Evolutionary conservation across 2,329 filamentous ascomycete species (phyloP), one percentile per base, ranked within the genome.

Genomic region (Neodidymelliopsis sp.): DNA sequence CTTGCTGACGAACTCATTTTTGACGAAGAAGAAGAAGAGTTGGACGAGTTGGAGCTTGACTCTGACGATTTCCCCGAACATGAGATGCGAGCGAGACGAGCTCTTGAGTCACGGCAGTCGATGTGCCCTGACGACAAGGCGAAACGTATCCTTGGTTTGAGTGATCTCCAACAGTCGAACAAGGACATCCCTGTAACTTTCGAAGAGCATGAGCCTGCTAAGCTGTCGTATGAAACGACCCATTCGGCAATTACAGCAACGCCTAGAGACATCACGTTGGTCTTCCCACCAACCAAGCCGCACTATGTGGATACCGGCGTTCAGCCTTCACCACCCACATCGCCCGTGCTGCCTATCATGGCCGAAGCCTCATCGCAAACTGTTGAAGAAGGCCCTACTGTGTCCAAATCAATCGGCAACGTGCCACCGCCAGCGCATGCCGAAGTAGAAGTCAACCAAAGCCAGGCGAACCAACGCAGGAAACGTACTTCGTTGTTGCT

Each of bases 1-100:
- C 79, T 99, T 29, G 94, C 94, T 0, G 92, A 97, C 62, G 94
- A 99, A 74, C 81, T 99, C 44, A 87, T 90, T 54, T 89, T 96
- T 54, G 90, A 92, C 48, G 88, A 89, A 53, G 89, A 93, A 46
- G 90, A 92, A 23, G 77, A 79, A 54, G 70, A 76, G 18, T 60
- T 77, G 41, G 77, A 77, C 31, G 75, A 77, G 4, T 56, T 74
- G 34, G 75, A 89, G 54, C 87, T 88, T 25, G 86, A 92, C 55
- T 82, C 87, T 33, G 88, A 90, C 38, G 86, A 86, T 41, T 74
- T 67, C 36, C 63, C 72, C 3, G 74, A 77, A 24, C 67, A 75
- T 43, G 69, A 77, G 42, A 70, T 74, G 61, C 70, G 69, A 15
- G 70, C 67, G 10, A 68, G 69, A 53, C 69, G 66, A 51, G 63